phyloP scores from a whole-genome alignment of 2,329 filamentous ascomycete genomes.

The Aspergillus sp. region DNA sequence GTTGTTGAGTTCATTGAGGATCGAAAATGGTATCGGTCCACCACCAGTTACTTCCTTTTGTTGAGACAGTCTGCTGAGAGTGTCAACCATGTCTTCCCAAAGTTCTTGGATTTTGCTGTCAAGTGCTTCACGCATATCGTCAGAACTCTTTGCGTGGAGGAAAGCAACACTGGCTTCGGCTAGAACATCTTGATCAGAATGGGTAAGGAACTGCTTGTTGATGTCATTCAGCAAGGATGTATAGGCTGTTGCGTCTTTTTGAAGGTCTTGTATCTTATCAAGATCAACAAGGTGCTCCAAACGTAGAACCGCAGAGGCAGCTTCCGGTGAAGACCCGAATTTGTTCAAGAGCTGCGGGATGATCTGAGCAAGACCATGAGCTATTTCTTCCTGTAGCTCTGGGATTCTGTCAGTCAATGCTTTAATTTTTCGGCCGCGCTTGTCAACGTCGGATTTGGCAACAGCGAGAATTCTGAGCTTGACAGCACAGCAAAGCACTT shows the following conservation, averaged over 20 bases:
- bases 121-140: constrained; percentile 83
- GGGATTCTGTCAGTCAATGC: constrained; percentile 60
- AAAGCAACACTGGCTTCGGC: constrained; percentile 80
- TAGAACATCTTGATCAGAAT: constrained; percentile 81
- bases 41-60: constrained; percentile 70
- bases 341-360: constrained; percentile 89
- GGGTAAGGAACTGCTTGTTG: constrained; percentile 89
- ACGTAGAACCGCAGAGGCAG: constrained; percentile 80
- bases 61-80: constrained; percentile 69
- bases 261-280: constrained; percentile 81
- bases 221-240: constrained; percentile 83
- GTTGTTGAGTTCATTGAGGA: constrained; percentile 70
- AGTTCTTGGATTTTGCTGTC: constrained; percentile 76
- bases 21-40: constrained; percentile 64
- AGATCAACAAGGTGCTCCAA: constrained; percentile 85
- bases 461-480: constrained; percentile 69
- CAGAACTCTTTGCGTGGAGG: constrained; percentile 79
- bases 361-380: constrained; percentile 71
- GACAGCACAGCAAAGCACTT: constrained; percentile 81
- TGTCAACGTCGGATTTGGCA: constrained; percentile 60
- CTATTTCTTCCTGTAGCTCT: constrained; percentile 75
- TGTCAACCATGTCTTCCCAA: constrained; percentile 80
- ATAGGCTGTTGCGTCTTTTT: constrained; percentile 81
- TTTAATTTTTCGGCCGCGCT: constrained; percentile 57
- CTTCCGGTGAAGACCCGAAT: constrained; percentile 84